Percentiles rank a stretch among this genome's conserved stretches.
Conservation (phyloP, 2,329 filamentous ascomycete genomes). For the Ascocoryne sarcoides region DNA sequence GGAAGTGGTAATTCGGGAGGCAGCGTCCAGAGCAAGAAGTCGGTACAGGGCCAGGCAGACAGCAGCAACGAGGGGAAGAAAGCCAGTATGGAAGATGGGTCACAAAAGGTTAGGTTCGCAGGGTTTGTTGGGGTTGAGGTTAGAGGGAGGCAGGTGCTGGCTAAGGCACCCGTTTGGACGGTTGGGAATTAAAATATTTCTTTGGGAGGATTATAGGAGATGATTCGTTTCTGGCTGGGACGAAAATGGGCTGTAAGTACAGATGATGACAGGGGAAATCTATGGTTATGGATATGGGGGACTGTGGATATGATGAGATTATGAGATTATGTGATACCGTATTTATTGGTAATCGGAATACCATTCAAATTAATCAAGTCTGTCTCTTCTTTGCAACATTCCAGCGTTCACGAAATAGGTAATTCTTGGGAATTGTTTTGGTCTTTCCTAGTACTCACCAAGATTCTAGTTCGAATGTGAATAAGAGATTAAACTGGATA, state of each 20-base stretch:
- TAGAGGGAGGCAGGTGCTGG: slow-evolving; percentile 62
- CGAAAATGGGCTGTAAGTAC: background rate
- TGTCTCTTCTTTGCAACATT: too few species aligned
- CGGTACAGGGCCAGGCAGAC: slow-evolving; percentile 8
- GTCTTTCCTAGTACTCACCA: too few species aligned
- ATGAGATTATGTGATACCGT: background rate
- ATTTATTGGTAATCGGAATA: background rate
- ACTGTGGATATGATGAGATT: background rate
- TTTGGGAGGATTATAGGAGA: background rate
- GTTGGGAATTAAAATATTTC: slow-evolving; percentile 25
- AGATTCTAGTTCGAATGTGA: too few species aligned
- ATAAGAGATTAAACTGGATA: too few species aligned
- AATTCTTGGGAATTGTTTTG: too few species aligned
- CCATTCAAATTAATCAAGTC: background rate
- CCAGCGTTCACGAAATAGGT: too few species aligned
- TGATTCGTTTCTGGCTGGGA: background rate
- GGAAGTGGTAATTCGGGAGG: slow-evolving; percentile 17
- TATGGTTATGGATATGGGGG: background rate
- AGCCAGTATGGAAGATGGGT: slow-evolving; percentile 22
- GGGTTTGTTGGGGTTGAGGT: slow-evolving; percentile 67
- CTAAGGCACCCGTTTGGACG: slow-evolving; percentile 68
- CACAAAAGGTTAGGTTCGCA: slow-evolving; percentile 58
- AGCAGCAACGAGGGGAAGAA: slow-evolving; percentile 19
- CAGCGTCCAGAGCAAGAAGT: slow-evolving; percentile 22
- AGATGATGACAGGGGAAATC: background rate